These are phyloP conservation scores for Barnettozyma sp. DNA, from an alignment of 805 yeast species.

Conservation along the genomic window DNA sequence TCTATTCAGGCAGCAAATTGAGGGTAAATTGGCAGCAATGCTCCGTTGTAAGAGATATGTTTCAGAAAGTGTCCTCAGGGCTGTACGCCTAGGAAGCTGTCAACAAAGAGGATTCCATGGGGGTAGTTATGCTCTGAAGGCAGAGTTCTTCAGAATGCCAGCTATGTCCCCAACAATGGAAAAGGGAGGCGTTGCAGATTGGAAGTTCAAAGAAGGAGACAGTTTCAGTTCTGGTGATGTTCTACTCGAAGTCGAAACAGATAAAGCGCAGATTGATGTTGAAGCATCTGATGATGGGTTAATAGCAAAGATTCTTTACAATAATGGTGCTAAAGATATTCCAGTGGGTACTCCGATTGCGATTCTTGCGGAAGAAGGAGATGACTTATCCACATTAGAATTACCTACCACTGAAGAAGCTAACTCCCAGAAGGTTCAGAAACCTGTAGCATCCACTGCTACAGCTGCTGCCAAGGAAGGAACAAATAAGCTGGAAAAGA, in stretches of 20 bases:
- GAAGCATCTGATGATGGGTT: constrained; percentile 91
- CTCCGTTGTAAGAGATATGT: no score
- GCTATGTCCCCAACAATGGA: constrained; percentile 99
- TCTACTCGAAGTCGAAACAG: constrained; percentile 76
- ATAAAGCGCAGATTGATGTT: constrained; percentile 76
- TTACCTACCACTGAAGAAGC: no score
- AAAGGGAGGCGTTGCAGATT: constrained; percentile 82
- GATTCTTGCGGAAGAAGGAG: constrained; percentile 78
- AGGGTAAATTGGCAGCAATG: no score
- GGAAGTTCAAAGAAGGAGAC: constrained; percentile 82
- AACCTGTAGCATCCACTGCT: no score
- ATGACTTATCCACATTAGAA: constrained; percentile 61
- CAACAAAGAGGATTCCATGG: constrained; percentile 21
- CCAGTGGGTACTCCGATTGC: constrained; percentile 91
- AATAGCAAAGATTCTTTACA: constrained; percentile 62
- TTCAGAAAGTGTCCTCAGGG: neutral
- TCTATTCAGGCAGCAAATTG: no score
- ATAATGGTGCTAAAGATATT: constrained; percentile 72
- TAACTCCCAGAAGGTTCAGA: no score
- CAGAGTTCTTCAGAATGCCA: constrained; percentile 74
- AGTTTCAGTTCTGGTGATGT: constrained; percentile 77
- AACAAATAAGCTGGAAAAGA: no score
- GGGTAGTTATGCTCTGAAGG: constrained; percentile 20
- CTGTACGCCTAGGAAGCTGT: neutral
- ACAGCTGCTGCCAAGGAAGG: no score